Conservation (phyloP, 768 basidiomycete genomes). For the Mycena rosella region DNA sequence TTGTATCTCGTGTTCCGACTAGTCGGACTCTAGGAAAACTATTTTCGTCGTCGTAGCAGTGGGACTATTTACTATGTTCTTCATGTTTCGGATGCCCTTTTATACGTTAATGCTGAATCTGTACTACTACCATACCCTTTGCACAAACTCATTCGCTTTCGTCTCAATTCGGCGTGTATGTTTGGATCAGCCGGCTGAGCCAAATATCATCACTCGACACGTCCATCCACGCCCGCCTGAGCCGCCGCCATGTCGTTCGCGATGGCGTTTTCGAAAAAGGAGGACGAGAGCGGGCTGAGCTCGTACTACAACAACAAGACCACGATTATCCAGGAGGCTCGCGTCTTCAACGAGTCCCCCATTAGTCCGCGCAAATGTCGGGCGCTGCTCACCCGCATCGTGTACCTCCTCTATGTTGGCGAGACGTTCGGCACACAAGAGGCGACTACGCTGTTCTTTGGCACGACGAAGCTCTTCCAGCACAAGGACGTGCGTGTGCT, state of each 20-base stretch:
- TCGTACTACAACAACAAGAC: conserved; percentile 97
- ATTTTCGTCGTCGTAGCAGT: no score
- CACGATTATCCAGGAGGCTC: conserved; percentile 97
- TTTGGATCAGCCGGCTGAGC: neutral
- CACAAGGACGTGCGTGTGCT: conserved; percentile 92
- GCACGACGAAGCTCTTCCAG: conserved; percentile 98
- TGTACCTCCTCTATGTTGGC: conserved; percentile 96
- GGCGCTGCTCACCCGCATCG: conserved; percentile 94
- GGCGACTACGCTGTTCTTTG: conserved; percentile 98
- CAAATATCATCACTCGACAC: conserved; percentile 25
- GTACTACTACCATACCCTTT: neutral
- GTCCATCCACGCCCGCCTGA: conserved; percentile 23
- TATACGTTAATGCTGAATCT: neutral
- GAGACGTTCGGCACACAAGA: conserved; percentile 96
- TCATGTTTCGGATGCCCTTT: conserved; percentile 4
- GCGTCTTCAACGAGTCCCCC: conserved; percentile 99
- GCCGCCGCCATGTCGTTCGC: conserved; percentile 60
- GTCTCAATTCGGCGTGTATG: neutral
- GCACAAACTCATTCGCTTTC: neutral
- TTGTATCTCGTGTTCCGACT: conserved; percentile 85
- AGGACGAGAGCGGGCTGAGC: conserved; percentile 94
- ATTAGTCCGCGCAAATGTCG: conserved; percentile 98
- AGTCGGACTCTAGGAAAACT: conserved; percentile 62
- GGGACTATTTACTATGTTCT: conserved; percentile 8
- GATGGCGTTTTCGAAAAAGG: conserved; percentile 94